Evolutionary conservation across 2,329 filamentous ascomycete genomes (phyloP).

Genomic region (Pseudopyricularia javanii): DNA sequence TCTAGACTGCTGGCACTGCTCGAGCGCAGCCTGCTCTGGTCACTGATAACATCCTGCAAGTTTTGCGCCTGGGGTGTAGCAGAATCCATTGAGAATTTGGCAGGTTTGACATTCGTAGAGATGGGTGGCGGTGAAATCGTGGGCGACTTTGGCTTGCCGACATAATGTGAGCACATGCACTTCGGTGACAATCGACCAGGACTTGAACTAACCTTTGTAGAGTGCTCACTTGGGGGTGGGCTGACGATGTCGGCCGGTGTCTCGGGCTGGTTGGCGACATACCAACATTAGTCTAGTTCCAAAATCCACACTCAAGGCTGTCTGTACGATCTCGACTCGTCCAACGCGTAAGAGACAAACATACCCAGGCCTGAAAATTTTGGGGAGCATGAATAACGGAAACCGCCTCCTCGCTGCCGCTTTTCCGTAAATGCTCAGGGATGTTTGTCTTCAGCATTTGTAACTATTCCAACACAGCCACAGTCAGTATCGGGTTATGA

Average conservation of each 20-base stretch:
- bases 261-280: conserved; percentile 8
- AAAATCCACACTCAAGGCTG: neutral
- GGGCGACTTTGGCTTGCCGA: conserved; percentile 13
- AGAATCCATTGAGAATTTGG: conserved; percentile 52
- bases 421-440: conserved; percentile 42
- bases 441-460: conserved; percentile 44
- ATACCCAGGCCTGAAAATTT: conserved; percentile 70
- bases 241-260: conserved; percentile 21
- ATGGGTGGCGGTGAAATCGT: conserved; percentile 56
- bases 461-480: conserved; percentile 20
- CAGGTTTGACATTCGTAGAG: conserved; percentile 59
- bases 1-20: conserved; percentile 66
- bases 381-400: conserved; percentile 88
- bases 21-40: conserved; percentile 44
- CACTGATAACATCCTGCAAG: conserved; percentile 55
- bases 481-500: neutral
- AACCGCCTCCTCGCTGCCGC: conserved; percentile 62
- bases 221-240: conserved; percentile 20
- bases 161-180: conserved; percentile 1
- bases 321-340: neutral
- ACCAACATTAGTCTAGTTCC: conserved; percentile 1
- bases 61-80: conserved; percentile 78
- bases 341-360: conserved; percentile 10
- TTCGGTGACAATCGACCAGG: neutral
- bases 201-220: conserved; percentile 20